A percentile compares a stretch with the other conserved stretches of the same genome.
phyloP scores from a whole-genome alignment of 2,329 filamentous ascomycete genomes.

The Colletotrichum lindemuthianum region DNA sequence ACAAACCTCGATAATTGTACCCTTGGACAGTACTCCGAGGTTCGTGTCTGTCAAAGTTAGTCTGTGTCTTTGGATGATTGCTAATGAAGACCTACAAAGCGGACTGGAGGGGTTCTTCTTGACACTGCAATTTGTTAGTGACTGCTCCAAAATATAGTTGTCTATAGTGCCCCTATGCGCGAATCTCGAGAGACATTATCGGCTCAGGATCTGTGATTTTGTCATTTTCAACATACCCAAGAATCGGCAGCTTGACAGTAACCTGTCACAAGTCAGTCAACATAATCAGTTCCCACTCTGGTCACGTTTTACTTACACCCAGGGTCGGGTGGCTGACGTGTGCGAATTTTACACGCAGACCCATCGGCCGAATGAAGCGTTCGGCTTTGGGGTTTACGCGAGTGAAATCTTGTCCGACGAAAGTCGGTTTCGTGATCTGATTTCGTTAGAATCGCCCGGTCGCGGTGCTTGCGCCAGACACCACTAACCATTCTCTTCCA shows the following conservation, averaged over 20 bases:
- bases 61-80: background rate
- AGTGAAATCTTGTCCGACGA: constrained; percentile 92
- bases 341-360: too few relatives aligned
- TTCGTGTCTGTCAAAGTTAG: constrained; percentile 87
- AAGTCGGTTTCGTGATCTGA: constrained; percentile 80
- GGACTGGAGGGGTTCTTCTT: constrained; percentile 80
- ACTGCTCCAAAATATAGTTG: constrained; percentile 42
- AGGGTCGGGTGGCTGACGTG: constrained; percentile 42
- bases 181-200: background rate
- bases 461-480: background rate
- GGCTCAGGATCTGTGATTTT: too few relatives aligned
- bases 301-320: constrained; percentile 35
- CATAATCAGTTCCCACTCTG: too few relatives aligned
- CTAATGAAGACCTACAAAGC: constrained; percentile 46
- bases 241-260: constrained; percentile 73
- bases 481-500: constrained; percentile 75
- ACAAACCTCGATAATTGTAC: constrained; percentile 55
- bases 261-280: constrained; percentile 78
- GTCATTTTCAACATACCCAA: constrained; percentile 46
- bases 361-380: background rate
- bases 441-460: constrained; percentile 46
- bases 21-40: constrained; percentile 87
- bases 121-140: constrained; percentile 76
- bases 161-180: background rate
- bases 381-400: constrained; percentile 84